These are phyloP conservation scores for Neopestalotiopsis clavispora DNA, from an alignment of 2,329 filamentous ascomycete genomes.

Conservation along the genomic window DNA sequence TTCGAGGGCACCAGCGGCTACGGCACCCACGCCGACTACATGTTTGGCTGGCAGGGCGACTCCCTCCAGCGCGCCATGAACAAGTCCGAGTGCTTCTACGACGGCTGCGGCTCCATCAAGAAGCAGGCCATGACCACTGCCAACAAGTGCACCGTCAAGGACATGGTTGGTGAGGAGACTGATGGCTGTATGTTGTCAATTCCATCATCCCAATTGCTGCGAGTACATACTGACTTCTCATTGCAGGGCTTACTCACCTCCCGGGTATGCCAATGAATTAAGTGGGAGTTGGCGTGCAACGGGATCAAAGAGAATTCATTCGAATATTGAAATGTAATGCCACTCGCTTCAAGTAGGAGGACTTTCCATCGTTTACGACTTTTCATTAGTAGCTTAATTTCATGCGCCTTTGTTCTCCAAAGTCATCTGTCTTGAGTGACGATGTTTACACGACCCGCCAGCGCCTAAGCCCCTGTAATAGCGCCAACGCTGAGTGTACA, in stretches of 20 bases:
- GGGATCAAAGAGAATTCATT: not conserved
- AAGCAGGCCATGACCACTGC: slow-evolving; percentile 36
- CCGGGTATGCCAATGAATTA: slow-evolving; percentile 7
- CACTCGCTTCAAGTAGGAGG: not conserved
- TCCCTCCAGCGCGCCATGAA: slow-evolving; percentile 41
- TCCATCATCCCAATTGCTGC: no score
- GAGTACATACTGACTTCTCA: slow-evolving; percentile 27
- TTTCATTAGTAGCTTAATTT: not conserved
- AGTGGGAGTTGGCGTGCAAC: not conserved
- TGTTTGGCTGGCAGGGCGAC: slow-evolving; percentile 44
- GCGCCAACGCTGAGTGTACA: no score
- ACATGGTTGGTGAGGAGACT: slow-evolving; percentile 34
- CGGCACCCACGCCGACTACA: slow-evolving; percentile 43
- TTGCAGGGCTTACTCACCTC: slow-evolving; percentile 10
- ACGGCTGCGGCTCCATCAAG: slow-evolving; percentile 37
- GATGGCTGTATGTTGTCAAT: slow-evolving; percentile 41
- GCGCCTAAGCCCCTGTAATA: no score
- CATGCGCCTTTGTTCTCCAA: no score
- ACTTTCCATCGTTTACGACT: not conserved
- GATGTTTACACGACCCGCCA: no score
- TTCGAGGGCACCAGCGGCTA: slow-evolving; percentile 40
- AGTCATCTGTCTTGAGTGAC: no score
- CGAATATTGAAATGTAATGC: not conserved
- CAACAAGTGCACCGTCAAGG: slow-evolving; percentile 36
- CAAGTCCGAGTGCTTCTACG: slow-evolving; percentile 40